Evolutionary conservation across 2,329 filamentous ascomycete genomes (phyloP).

Genomic region (Alternaria novae-zelandiae): DNA sequence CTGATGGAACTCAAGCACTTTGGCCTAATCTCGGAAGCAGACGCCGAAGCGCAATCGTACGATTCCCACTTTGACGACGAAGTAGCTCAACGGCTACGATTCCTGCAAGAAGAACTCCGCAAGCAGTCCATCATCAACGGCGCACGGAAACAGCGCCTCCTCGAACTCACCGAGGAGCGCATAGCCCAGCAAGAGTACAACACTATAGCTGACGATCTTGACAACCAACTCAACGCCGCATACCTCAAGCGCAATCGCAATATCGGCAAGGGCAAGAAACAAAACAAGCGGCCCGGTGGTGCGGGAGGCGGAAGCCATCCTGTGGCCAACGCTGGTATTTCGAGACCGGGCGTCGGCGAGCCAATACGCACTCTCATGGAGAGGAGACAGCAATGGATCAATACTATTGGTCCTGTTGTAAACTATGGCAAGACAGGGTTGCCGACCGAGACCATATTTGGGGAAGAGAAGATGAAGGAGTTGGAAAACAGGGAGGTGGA

Average conservation of each 20-base stretch:
- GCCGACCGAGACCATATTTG: slow-evolving; percentile 79
- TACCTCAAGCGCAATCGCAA: slow-evolving; percentile 96
- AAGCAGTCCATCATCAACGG: slow-evolving; percentile 88
- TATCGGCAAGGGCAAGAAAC: slow-evolving; percentile 92
- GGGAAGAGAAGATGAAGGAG: slow-evolving; percentile 72
- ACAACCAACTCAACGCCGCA: slow-evolving; percentile 90
- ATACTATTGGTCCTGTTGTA: slow-evolving; percentile 89
- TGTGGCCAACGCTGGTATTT: slow-evolving; percentile 46
- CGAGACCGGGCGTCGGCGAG: slow-evolving; percentile 76
- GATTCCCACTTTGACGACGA: slow-evolving; percentile 93
- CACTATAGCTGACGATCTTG: slow-evolving; percentile 95
- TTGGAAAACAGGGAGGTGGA: slow-evolving; percentile 79
- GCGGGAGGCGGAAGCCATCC: slow-evolving; percentile 73
- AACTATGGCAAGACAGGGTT: slow-evolving; percentile 80
- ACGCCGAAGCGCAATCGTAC: slow-evolving; percentile 73
- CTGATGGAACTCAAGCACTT: slow-evolving; percentile 91
- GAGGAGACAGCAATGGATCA: slow-evolving; percentile 84
- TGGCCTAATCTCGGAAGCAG: slow-evolving; percentile 80
- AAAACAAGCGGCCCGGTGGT: slow-evolving; percentile 76
- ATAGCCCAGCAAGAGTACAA: slow-evolving; percentile 97
- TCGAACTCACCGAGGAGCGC: slow-evolving; percentile 86
- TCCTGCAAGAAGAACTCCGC: slow-evolving; percentile 81
- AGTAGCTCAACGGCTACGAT: slow-evolving; percentile 85
- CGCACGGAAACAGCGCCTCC: slow-evolving; percentile 83
- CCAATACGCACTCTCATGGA: slow-evolving; percentile 93